Evolutionary conservation across 108 stramenopile genomes (phyloP).

Genomic region (Aurantiochytrium sp.): DNA sequence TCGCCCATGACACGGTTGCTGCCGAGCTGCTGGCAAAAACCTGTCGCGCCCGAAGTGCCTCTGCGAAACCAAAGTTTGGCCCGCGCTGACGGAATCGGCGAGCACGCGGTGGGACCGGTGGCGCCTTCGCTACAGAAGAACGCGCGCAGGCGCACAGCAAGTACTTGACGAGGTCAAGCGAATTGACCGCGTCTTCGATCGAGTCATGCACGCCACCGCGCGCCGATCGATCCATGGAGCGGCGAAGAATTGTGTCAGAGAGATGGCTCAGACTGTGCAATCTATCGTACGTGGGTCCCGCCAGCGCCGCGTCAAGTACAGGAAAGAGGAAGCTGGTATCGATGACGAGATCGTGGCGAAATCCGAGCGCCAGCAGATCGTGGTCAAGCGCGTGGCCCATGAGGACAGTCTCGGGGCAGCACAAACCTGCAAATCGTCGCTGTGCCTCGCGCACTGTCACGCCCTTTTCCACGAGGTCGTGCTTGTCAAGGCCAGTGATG

Average conservation of each 20-base stretch:
- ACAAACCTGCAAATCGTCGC: background rate
- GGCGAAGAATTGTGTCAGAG: background rate
- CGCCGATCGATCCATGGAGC: background rate
- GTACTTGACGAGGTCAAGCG: slow-evolving; percentile 1
- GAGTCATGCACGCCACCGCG: background rate
- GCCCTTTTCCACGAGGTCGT: background rate
- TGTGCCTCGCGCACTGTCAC: background rate
- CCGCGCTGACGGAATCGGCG: background rate
- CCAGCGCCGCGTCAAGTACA: background rate
- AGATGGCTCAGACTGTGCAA: background rate
- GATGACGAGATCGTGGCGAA: background rate
- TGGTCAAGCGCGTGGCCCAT: background rate
- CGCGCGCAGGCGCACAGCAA: background rate
- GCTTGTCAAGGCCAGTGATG: background rate
- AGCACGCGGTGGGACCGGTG: background rate
- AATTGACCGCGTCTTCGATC: background rate
- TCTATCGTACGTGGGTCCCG: background rate
- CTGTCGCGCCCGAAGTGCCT: background rate
- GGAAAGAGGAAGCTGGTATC: background rate
- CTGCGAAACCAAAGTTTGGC: background rate
- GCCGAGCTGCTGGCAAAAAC: background rate
- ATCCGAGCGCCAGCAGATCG: background rate
- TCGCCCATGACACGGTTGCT: background rate
- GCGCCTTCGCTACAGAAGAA: background rate
- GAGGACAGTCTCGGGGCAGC: background rate